Evolutionary conservation across 2,329 filamentous ascomycete species (phyloP).

Genomic region (Colletotrichum neosansevieriae): DNA sequence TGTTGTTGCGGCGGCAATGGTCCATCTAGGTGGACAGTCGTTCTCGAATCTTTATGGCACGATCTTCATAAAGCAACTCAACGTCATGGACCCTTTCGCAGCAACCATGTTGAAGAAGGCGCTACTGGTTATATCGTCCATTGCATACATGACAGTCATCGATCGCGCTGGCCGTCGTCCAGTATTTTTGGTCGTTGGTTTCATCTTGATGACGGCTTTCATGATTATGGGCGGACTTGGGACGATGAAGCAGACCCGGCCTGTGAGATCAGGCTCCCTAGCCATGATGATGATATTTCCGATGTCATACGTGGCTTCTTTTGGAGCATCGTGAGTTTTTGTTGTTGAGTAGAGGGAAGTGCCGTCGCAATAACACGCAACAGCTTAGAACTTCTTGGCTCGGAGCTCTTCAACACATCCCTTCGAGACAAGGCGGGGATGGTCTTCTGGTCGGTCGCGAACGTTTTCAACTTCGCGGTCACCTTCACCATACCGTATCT

Average conservation of each 20-base stretch:
- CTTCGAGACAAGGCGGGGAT: background rate
- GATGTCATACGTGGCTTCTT: background rate
- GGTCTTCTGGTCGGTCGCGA: background rate
- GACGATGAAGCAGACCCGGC: background rate
- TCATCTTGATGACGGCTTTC: background rate
- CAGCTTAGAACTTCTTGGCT: background rate
- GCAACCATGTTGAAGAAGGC: background rate
- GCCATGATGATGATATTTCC: background rate
- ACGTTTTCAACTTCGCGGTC: background rate
- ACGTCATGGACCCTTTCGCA: background rate
- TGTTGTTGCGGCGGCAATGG: background rate
- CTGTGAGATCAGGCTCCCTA: background rate
- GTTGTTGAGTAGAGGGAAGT: accelerated
- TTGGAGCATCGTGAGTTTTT: background rate
- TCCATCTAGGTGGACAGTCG: background rate
- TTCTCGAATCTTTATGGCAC: background rate
- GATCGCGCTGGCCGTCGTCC: background rate
- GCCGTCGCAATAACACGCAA: background rate
- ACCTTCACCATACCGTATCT: background rate
- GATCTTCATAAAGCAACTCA: background rate
- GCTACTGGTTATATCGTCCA: background rate
- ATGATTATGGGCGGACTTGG: background rate
- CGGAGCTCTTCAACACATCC: too few species aligned
- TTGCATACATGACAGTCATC: background rate
- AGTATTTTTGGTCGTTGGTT: background rate